Evolutionary conservation across 177 flowering plant species (phyloP).

Genomic region (Tripterygium wilfordii): DNA sequence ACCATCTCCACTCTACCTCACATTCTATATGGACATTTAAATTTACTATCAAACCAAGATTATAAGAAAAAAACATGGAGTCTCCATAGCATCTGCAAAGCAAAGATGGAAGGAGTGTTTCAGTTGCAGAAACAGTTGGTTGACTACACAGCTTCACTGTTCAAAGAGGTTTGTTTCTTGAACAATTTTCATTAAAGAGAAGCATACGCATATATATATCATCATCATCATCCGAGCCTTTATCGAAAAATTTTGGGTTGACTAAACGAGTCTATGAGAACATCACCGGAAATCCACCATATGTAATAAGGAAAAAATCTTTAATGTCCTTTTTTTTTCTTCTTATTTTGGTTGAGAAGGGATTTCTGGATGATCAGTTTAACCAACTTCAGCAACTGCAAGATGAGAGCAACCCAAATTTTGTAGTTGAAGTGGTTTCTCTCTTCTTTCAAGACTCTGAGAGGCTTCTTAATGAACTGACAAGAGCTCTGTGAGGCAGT

Average conservation of each 20-base stretch:
- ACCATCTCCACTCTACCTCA: too few relatives aligned
- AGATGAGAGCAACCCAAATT: slow-evolving; percentile 44
- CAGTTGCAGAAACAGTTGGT: slow-evolving; percentile 35
- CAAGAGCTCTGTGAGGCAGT: slow-evolving; percentile 26
- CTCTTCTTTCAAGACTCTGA: slow-evolving; percentile 40
- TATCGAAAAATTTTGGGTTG: too few relatives aligned
- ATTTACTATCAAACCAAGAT: too few relatives aligned
- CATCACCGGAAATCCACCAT: too few relatives aligned
- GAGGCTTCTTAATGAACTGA: slow-evolving; percentile 35
- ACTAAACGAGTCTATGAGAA: too few relatives aligned
- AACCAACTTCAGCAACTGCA: slow-evolving; percentile 34
- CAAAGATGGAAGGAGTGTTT: slow-evolving; percentile 26
- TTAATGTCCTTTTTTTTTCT: background rate
- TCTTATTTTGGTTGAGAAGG: slow-evolving; percentile 18
- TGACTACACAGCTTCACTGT: slow-evolving; percentile 35
- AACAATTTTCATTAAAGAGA: background rate
- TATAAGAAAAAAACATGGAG: too few relatives aligned
- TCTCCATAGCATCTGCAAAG: background rate
- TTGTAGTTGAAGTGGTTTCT: slow-evolving; percentile 39
- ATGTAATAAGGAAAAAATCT: too few relatives aligned
- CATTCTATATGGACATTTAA: too few relatives aligned
- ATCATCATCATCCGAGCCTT: too few relatives aligned
- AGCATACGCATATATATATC: too few relatives aligned
- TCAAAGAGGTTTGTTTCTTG: slow-evolving; percentile 31
- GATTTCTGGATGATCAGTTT: slow-evolving; percentile 35